phyloP scores from a whole-genome alignment of 768 basidiomycete species.

The Auriculariales sp. region DNA sequence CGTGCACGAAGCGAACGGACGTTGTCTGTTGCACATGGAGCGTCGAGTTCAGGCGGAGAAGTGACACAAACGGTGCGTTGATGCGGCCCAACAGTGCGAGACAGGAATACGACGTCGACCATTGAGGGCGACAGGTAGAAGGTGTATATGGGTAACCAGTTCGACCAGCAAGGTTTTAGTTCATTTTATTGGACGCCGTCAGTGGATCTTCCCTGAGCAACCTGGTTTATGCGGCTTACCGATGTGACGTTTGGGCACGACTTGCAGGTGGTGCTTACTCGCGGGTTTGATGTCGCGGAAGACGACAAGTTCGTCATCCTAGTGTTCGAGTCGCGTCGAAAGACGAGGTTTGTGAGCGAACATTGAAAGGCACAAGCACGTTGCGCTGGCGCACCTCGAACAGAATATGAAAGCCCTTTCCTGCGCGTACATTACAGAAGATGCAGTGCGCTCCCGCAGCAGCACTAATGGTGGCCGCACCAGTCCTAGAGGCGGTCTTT shows the following conservation, averaged over 20 bases:
- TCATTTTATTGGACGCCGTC: no score
- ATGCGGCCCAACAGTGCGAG: no score
- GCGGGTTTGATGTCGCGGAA: constrained; percentile 23
- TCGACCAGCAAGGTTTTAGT: no score
- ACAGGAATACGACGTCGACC: no score
- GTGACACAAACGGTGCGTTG: no score
- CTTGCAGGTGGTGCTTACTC: constrained; percentile 20
- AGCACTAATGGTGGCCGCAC: no score
- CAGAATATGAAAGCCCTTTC: constrained; percentile 20
- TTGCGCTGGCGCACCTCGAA: constrained; percentile 15
- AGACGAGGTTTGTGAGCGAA: background rate
- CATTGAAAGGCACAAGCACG: background rate
- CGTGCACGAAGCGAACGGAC: constrained; percentile 29
- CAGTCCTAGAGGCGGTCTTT: no score
- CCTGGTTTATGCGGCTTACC: constrained; percentile 11
- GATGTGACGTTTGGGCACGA: constrained; percentile 22
- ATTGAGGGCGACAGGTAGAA: no score
- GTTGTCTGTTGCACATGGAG: constrained; percentile 43
- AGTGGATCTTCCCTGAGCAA: constrained; percentile 1
- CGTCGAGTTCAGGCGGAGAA: no score
- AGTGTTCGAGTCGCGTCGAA: background rate
- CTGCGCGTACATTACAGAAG: constrained; percentile 18
- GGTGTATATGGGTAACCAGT: no score
- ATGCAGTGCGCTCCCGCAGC: constrained; percentile 16
- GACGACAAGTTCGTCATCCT: constrained; percentile 18